phyloP scores from a whole-genome alignment of 805 yeast genomes.

The Candida bentonensis region DNA sequence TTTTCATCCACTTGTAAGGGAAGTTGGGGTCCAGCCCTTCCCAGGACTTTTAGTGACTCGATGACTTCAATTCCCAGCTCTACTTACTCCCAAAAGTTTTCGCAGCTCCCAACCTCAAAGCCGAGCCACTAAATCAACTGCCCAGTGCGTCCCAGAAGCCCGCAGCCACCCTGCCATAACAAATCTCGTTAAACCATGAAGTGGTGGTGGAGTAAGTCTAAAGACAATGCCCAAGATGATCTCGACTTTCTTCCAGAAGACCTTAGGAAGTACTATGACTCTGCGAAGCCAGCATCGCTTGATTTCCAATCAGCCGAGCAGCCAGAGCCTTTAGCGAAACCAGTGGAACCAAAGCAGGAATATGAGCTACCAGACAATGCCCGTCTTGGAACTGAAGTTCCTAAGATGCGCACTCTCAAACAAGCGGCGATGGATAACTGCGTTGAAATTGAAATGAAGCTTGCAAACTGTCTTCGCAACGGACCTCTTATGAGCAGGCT shows the following conservation, averaged over 20 bases:
- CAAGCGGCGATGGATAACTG: conserved; percentile 21
- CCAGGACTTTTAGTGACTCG: too few relatives aligned
- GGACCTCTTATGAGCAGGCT: conserved; percentile 15
- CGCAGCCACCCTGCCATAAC: too few relatives aligned
- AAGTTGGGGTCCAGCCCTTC: too few relatives aligned
- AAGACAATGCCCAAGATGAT: neutral
- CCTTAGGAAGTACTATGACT: neutral
- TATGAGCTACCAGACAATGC: neutral
- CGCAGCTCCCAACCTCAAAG: too few relatives aligned
- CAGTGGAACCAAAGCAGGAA: neutral
- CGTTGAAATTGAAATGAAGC: conserved; percentile 18
- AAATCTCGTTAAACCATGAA: too few relatives aligned
- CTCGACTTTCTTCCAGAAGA: neutral
- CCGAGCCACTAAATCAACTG: too few relatives aligned
- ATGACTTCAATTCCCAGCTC: too few relatives aligned
- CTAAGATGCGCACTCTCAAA: conserved; percentile 8
- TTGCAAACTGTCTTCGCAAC: conserved; percentile 14
- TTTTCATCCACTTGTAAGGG: too few relatives aligned
- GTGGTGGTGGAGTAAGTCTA: neutral
- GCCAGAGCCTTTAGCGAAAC: neutral
- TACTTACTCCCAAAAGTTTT: too few relatives aligned
- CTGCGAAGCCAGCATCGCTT: neutral
- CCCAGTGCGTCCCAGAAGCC: too few relatives aligned
- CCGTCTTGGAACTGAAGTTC: neutral
- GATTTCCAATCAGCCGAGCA: too few relatives aligned